These are phyloP conservation scores for Tylopilus orsonianus DNA, from an alignment of 1,284 basidiomycete species.

Conservation along the genomic window DNA sequence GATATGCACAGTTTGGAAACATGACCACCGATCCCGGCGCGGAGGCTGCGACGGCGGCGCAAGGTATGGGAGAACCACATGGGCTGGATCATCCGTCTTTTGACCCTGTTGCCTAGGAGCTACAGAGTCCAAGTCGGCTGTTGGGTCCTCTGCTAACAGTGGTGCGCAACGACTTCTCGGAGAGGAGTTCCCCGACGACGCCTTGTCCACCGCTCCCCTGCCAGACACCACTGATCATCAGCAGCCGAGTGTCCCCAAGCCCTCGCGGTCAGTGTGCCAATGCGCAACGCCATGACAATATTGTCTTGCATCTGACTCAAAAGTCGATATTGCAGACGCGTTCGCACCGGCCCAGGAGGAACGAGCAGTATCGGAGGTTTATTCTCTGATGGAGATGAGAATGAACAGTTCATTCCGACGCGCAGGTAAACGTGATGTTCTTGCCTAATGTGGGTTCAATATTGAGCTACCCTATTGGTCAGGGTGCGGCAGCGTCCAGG, in stretches of 20 bases:
- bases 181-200: slow-evolving; percentile 31
- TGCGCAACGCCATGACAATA: background rate
- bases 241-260: slow-evolving; percentile 34
- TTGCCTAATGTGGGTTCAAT: background rate
- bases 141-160: background rate
- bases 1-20: slow-evolving; percentile 34
- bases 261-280: slow-evolving; percentile 42
- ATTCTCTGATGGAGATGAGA: slow-evolving; percentile 45
- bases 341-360: slow-evolving; percentile 54
- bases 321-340: slow-evolving; percentile 43
- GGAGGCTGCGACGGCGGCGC: slow-evolving; percentile 9
- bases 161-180: slow-evolving; percentile 21
- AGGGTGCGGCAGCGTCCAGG: slow-evolving; percentile 64
- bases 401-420: slow-evolving; percentile 60
- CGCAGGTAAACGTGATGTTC: slow-evolving; percentile 45
- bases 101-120: slow-evolving; percentile 4
- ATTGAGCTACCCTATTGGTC: background rate
- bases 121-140: background rate
- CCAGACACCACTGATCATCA: background rate
- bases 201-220: slow-evolving; percentile 28
- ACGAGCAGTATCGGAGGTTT: slow-evolving; percentile 45
- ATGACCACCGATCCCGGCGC: slow-evolving; percentile 21
- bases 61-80: slow-evolving; percentile 9
- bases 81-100: background rate
- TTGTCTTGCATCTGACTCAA: background rate